Base-by-base conservation (phyloP, 2,329 filamentous ascomycete species). In the Fusarium sp. region DNA sequence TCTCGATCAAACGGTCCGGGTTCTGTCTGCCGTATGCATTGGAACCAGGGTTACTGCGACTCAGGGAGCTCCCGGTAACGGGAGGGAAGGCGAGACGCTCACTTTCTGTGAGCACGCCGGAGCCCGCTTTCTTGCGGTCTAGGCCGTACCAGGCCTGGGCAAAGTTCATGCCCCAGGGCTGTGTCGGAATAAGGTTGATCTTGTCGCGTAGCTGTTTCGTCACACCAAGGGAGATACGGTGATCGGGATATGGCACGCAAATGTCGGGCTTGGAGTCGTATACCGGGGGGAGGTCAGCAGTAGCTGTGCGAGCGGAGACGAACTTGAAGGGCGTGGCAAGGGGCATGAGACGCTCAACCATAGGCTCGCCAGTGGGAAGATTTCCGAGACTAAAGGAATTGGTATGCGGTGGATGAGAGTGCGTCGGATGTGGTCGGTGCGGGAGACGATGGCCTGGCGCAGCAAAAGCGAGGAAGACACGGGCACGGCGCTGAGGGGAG, bases 381-480 rank as follows among this genome's bases (percentile, higher is more conserved):
- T 78, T 81, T 0, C 93, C 92, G 1, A 94, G 78, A 1, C 79
- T 80, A 0, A 75, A 70, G 0, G 67, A 61, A 1, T 44, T 70
- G 0, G 75, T 79, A 0, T 55, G 47, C 0, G 78, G 67, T 0
- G 88, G 88, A 60, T 92, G 89, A 0, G 87, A 87, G 74, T 95
- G 92, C 0, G 92, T 92, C 0, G 87, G 82, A 0, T 78, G 67
- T 0, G 92, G 92, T 3, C 84, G 81, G 0, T 80, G 75, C 0
- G 92, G 88, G 0, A 92, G 86, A 2, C 76, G 78, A 4, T 88
- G 79, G 0, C 89, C 91, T 0, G 93, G 91, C 0, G 92, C 92
- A 1, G 92, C 88, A 65, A 94, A 91, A 3, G 87, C 83, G 1
- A 96, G 84, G 64, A 97, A 94, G 0, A 95, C 82, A 7, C 94